phyloP scores from a whole-genome alignment of 1,139 yeast genomes.

The Blastobotrys elegans region DNA sequence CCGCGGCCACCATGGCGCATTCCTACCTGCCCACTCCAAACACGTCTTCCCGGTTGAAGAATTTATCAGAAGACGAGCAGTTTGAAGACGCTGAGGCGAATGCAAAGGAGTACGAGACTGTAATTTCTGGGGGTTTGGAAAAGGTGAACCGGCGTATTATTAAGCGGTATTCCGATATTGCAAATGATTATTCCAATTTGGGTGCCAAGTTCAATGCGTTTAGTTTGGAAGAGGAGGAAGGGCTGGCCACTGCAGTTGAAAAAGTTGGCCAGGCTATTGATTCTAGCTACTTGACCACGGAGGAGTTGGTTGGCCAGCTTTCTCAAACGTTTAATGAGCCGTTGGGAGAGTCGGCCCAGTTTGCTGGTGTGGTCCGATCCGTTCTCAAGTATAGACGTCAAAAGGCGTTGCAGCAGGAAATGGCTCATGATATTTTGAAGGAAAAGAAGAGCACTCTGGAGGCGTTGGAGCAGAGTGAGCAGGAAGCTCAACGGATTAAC shows the following conservation, averaged over 20 bases:
- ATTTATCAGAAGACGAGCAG: slow-evolving; percentile 32
- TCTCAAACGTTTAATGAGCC: slow-evolving; percentile 80
- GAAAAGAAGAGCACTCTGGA: slow-evolving; percentile 38
- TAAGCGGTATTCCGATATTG: slow-evolving; percentile 57
- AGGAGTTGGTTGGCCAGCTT: slow-evolving; percentile 60
- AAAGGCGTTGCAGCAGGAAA: slow-evolving; percentile 61
- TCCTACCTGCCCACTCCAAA: slow-evolving; percentile 60
- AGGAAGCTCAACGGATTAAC: slow-evolving; percentile 40
- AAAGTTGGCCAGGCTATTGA: slow-evolving; percentile 79
- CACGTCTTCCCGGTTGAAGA: slow-evolving; percentile 32
- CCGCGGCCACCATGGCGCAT: slow-evolving; percentile 52
- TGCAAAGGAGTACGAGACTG: slow-evolving; percentile 52
- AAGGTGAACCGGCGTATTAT: slow-evolving; percentile 62
- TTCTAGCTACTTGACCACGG: slow-evolving; percentile 61
- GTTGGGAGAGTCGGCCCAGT: slow-evolving; percentile 73
- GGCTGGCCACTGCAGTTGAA: slow-evolving; percentile 53
- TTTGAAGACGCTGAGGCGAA: slow-evolving; percentile 43
- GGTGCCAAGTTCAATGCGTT: slow-evolving; percentile 71
- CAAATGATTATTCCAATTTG: slow-evolving; percentile 62
- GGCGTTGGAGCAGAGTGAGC: slow-evolving; percentile 38
- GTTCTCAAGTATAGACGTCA: slow-evolving; percentile 65
- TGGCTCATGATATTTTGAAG: slow-evolving; percentile 52
- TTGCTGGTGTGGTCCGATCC: slow-evolving; percentile 60
- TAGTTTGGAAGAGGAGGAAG: slow-evolving; percentile 55
- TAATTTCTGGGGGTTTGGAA: slow-evolving; percentile 55